A percentile compares a stretch with the other conserved stretches of the same genome.
phyloP scores from a whole-genome alignment of 2,329 filamentous ascomycete species.

The Laburnicola sp. region DNA sequence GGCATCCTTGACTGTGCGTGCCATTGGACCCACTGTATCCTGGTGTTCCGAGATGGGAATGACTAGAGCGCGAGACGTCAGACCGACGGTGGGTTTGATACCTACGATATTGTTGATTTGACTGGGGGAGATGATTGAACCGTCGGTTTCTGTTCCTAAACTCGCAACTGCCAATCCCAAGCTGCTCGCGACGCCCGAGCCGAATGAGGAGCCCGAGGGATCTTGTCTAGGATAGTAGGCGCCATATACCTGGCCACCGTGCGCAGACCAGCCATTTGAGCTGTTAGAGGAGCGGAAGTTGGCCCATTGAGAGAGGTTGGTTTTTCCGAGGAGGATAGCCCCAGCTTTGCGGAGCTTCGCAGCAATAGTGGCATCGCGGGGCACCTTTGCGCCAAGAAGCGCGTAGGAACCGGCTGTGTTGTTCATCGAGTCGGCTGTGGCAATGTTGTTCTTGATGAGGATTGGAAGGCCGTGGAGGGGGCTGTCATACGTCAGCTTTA shows the following conservation, averaged over 20 bases:
- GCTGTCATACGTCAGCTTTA: no score
- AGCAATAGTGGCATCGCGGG: constrained; percentile 60
- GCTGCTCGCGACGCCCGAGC: constrained; percentile 60
- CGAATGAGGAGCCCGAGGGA: constrained; percentile 63
- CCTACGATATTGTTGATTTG: no score
- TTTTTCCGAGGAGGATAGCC: constrained; percentile 65
- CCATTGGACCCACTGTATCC: constrained; percentile 61
- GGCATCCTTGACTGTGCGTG: constrained; percentile 61
- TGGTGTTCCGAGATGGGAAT: constrained; percentile 64
- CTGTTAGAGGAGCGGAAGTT: constrained; percentile 59
- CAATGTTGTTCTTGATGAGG: not conserved
- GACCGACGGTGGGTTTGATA: constrained; percentile 53
- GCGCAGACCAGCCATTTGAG: constrained; percentile 63
- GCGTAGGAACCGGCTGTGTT: constrained; percentile 60
- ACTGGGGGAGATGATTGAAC: constrained; percentile 22
- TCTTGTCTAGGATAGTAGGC: constrained; percentile 62
- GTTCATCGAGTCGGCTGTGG: no score
- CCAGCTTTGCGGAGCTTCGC: constrained; percentile 60
- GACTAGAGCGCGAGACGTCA: constrained; percentile 64
- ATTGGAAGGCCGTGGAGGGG: not conserved
- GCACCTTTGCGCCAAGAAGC: constrained; percentile 58
- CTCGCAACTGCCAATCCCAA: constrained; percentile 60
- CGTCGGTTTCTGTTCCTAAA: constrained; percentile 65
- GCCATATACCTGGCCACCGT: constrained; percentile 62
- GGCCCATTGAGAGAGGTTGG: constrained; percentile 64